Base-by-base conservation (phyloP, 2,329 filamentous ascomycete genomes). In the Akanthomyces dipterigenus region DNA sequence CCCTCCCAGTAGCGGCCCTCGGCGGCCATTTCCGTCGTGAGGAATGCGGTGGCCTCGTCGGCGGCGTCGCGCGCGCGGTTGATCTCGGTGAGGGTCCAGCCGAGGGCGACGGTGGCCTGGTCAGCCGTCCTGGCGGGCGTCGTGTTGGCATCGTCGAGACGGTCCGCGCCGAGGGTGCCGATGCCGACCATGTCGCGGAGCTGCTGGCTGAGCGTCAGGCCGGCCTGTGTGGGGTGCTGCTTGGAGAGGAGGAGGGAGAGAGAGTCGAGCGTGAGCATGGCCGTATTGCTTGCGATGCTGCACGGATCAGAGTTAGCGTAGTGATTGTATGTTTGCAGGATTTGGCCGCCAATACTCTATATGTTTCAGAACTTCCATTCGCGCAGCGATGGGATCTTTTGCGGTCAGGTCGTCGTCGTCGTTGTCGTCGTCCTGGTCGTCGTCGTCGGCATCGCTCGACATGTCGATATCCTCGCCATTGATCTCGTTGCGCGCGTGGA, bases 1-100 rank as follows among this genome's bases (percentile, higher is more conserved):
- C 96, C 88, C 60, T 89, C 83, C 95, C 95, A 99, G 73, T 96
- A 99, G 67, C 83, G 88, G 2, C 87, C 88, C 76, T 99, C 95
- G 34, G 86, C 84, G 11, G 84, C 81, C 38, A 96, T 88, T 72
- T 96, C 93, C 12, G 82, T 83, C 67, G 91, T 84, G 14, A 99
- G 76, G 45, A 90, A 82, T 28, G 82, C 80, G 0, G 90, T 88
- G 5, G 92, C 88, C 11, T 85, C 82, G 16, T 91, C 77, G 24
- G 96, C 82, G 40, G 87, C 87, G 67, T 90, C 88, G 1, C 91
- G 87, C 3, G 89, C 87, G 38, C 84, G 83, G 67, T 89, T 87
- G 66, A 96, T 85, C 50, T 88, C 88, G 68, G 93, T 85, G 64
- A 95, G 78, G 58, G 90, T 88, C 83, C 91, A 93, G 38, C 92